Evolutionary conservation across 1,284 basidiomycete species (phyloP), one percentile per base, ranked within the genome.

Genomic region (Pseudozyma pruni): DNA sequence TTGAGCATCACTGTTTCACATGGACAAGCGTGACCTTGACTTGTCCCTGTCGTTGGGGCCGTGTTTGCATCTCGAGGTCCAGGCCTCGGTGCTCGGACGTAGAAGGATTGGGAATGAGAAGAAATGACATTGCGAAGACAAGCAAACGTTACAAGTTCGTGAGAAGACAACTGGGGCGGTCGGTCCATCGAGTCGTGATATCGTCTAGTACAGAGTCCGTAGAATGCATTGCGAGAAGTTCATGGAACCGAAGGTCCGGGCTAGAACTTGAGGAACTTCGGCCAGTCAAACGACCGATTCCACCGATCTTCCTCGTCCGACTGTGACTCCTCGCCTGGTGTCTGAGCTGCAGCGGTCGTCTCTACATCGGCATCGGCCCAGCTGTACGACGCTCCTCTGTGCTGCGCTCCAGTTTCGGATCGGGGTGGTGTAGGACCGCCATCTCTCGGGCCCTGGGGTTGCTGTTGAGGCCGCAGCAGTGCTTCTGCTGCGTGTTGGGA

Each of bases 191-290:
- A n/a, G n/a, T n/a, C n/a, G n/a, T n/a, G n/a, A n/a, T n/a, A n/a
- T n/a, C n/a, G n/a, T n/a, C n/a, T n/a, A n/a, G n/a, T n/a, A n/a
- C n/a, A n/a, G n/a, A n/a, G n/a, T n/a, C n/a, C n/a, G n/a, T n/a
- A n/a, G n/a, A n/a, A n/a, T n/a, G n/a, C n/a, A n/a, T n/a, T n/a
- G n/a, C n/a, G n/a, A n/a, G n/a, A n/a, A n/a, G n/a, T n/a, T n/a
- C n/a, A n/a, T n/a, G n/a, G n/a, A n/a, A n/a, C n/a, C n/a, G n/a
- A n/a, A n/a, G n/a, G n/a, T n/a, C n/a, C n/a, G n/a, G n/a, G n/a
- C n/a, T 25, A 64, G 67, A 71, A 66, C 34, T 53, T 56, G 4
- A 71, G 47, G 38, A 71, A 64, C 41, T 61, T 71, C 14, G 61
- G 61, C 62, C 57, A 61, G 22, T 53, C 67, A 39, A 56, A 64